phyloP scores from a whole-genome alignment of 306 rosid genomes.

The Trifolium repens region DNA sequence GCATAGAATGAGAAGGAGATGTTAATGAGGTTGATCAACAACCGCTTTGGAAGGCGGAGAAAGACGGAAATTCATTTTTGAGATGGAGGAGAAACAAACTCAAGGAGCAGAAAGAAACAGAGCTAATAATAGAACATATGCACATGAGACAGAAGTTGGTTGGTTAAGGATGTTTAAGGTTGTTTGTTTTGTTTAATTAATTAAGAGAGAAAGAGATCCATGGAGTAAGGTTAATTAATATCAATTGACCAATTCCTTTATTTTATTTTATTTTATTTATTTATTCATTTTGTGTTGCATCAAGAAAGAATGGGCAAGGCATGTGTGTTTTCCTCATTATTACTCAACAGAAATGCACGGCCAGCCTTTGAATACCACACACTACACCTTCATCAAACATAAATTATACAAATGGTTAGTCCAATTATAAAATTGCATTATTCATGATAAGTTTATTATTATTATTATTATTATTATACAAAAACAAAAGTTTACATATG shows the following conservation, averaged over 20 bases:
- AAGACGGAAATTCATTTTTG: background rate
- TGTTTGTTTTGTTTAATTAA: slow-evolving; percentile 5
- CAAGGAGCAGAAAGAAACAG: background rate
- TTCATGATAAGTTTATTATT: too few relatives aligned
- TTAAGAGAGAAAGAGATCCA: slow-evolving; percentile 14
- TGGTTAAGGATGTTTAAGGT: slow-evolving; percentile 23
- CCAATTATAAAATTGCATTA: background rate
- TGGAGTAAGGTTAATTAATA: background rate
- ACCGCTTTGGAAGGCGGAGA: background rate
- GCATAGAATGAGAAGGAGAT: background rate
- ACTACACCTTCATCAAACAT: background rate
- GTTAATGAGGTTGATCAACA: slow-evolving; percentile 10
- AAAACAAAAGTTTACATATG: too few relatives aligned
- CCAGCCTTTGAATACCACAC: background rate
- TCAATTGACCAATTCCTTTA: slow-evolving; percentile 1
- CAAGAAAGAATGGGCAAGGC: background rate
- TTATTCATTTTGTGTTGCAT: background rate
- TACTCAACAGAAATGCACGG: background rate
- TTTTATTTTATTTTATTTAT: background rate
- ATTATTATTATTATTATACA: too few relatives aligned
- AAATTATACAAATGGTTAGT: background rate
- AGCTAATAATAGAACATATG: background rate
- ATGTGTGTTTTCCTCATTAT: background rate
- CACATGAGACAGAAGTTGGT: background rate
- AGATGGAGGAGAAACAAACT: background rate